Evolutionary conservation across 2,329 filamentous ascomycete genomes (phyloP).

Genomic region (Didymella pomorum): DNA sequence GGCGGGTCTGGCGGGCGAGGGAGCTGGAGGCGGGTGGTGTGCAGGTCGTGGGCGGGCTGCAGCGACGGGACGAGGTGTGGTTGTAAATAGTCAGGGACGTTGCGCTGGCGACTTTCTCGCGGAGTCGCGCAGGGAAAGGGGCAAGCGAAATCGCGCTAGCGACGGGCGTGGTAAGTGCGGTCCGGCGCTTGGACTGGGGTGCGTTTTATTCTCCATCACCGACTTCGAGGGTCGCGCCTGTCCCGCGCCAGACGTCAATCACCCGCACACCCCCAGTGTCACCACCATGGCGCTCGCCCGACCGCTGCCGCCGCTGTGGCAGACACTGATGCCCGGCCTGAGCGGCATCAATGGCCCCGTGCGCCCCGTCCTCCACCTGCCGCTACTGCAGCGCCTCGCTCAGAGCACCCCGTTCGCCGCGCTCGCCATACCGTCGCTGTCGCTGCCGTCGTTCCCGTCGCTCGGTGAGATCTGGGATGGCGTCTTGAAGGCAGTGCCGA

Average conservation of each 20-base stretch:
- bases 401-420: constrained; percentile 67
- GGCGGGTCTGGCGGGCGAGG: constrained; percentile 20
- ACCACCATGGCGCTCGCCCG: constrained; percentile 52
- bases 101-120: constrained; percentile 50
- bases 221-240: constrained; percentile 27
- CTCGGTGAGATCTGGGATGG: constrained; percentile 92
- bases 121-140: constrained; percentile 51
- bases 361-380: constrained; percentile 50
- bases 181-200: constrained; percentile 36
- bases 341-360: constrained; percentile 53
- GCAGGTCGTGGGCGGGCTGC: constrained; percentile 26
- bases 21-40: constrained; percentile 24
- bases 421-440: constrained; percentile 61
- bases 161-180: constrained; percentile 34
- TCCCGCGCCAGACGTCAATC: constrained; percentile 16
- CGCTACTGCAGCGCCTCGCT: constrained; percentile 55
- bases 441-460: constrained; percentile 50
- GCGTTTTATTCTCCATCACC: constrained; percentile 42
- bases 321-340: constrained; percentile 63
- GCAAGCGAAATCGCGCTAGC: constrained; percentile 51
- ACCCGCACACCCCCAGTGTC: constrained; percentile 14
- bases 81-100: constrained; percentile 43
- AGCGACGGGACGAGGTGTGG: constrained; percentile 26
- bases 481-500: constrained; percentile 89
- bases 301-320: constrained; percentile 53